Percentiles rank a stretch among this genome's conserved stretches.
Evolutionary conservation across 495 filamentous ascomycete genomes (phyloP).

Genomic region (Penicillium turbatum): DNA sequence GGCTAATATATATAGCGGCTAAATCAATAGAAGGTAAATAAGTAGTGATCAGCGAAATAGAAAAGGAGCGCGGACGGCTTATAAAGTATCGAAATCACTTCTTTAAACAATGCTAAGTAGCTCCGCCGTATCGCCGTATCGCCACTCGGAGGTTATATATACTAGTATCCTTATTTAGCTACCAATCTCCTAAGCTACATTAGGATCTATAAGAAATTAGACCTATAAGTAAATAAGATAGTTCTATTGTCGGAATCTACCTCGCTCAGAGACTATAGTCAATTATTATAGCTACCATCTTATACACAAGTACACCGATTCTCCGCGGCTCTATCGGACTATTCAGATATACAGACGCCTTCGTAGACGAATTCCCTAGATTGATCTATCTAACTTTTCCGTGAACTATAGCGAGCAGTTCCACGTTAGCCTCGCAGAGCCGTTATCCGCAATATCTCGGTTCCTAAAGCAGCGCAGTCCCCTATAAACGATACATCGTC

Average conservation of each 20-base stretch:
- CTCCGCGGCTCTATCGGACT: not conserved
- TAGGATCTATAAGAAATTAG: not conserved
- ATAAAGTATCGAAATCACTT: not conserved
- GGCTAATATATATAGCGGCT: slow-evolving; percentile 1
- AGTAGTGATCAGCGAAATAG: not conserved
- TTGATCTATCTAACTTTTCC: too few relatives aligned
- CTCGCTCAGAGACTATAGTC: not conserved
- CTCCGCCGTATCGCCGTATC: not conserved
- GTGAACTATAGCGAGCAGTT: too few relatives aligned
- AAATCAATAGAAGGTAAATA: not conserved
- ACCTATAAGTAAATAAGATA: not conserved
- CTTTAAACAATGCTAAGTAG: not conserved
- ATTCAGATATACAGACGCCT: not conserved
- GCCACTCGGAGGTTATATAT: not conserved
- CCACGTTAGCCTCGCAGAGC: too few relatives aligned
- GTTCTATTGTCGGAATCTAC: not conserved
- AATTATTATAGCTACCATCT: not conserved
- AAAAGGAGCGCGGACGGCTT: not conserved
- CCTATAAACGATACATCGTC: too few relatives aligned
- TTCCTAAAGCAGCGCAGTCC: too few relatives aligned
- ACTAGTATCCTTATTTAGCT: not conserved
- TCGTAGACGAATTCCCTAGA: too few relatives aligned
- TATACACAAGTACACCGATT: not conserved
- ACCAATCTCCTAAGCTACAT: not conserved
- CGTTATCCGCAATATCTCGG: too few relatives aligned